Evolutionary conservation across 2,329 filamentous ascomycete species (phyloP).

Genomic region (Bisporella sp.): DNA sequence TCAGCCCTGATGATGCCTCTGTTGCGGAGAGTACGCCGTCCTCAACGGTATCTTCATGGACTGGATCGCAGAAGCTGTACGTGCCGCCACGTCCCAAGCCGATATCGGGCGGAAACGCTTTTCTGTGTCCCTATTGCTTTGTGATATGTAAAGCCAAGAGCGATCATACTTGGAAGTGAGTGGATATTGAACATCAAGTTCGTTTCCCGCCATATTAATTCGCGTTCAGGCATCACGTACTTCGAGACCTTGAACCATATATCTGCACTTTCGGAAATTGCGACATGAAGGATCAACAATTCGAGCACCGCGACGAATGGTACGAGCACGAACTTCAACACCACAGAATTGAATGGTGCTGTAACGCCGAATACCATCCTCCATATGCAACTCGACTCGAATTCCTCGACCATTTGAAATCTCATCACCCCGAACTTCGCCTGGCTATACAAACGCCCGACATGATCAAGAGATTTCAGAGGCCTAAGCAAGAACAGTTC

Average conservation of each 20-base stretch:
- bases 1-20: too few relatives aligned
- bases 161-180: too few relatives aligned
- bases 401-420: constrained; percentile 5
- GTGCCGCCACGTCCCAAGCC: too few relatives aligned
- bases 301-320: constrained; percentile 14
- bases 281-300: constrained; percentile 9
- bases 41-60: too few relatives aligned
- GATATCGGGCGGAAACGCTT: too few relatives aligned
- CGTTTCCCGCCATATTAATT: too few relatives aligned
- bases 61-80: too few relatives aligned
- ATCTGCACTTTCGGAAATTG: constrained; percentile 19
- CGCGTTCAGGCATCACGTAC: constrained; percentile 6
- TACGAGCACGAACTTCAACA: constrained; percentile 17
- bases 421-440: constrained; percentile 5
- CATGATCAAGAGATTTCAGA: constrained; percentile 15
- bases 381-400: constrained; percentile 4
- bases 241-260: constrained; percentile 16
- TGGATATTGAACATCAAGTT: too few relatives aligned
- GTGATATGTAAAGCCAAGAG: too few relatives aligned
- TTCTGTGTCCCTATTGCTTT: too few relatives aligned
- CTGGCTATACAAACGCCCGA: constrained; percentile 6
- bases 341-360: constrained; percentile 13
- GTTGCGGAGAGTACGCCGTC: too few relatives aligned
- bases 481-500: constrained; percentile 2
- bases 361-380: constrained; percentile 12